A percentile compares a stretch with the other conserved stretches of the same genome.
Conservation (phyloP, 768 basidiomycete species). For the Auricularia sp. region DNA sequence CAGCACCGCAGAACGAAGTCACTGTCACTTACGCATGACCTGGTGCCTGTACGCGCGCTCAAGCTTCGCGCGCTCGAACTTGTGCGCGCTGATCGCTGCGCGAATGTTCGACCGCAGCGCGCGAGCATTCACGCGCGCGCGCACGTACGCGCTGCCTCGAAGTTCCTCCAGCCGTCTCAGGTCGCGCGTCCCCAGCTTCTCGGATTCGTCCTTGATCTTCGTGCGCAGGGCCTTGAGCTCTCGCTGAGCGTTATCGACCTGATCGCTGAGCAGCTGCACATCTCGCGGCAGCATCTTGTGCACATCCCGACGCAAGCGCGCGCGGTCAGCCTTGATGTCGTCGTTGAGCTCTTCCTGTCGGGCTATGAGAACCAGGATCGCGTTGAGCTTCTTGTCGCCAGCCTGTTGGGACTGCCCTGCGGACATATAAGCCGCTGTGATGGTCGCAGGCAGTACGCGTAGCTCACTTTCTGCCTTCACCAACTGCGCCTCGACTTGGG, state of each 20-base stretch:
- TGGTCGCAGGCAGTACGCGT: too few species aligned
- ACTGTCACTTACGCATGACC: background rate
- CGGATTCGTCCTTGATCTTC: background rate
- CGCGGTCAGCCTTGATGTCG: background rate
- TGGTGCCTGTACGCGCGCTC: background rate
- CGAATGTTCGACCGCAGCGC: background rate
- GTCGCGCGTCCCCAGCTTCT: background rate
- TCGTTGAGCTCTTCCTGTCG: background rate
- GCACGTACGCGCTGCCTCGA: background rate
- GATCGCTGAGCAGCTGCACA: background rate
- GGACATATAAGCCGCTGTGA: too few species aligned
- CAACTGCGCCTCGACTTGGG: background rate
- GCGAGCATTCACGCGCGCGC: background rate
- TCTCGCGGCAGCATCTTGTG: background rate
- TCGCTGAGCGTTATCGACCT: background rate
- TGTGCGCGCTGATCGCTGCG: background rate
- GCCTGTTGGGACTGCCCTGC: background rate
- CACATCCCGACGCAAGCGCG: background rate
- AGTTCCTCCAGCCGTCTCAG: background rate
- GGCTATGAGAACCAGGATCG: background rate
- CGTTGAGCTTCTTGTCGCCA: background rate
- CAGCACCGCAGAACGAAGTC: background rate
- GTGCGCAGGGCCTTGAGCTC: background rate
- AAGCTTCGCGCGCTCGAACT: background rate
- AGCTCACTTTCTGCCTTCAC: too few species aligned